These are phyloP conservation scores for Saccharomycopsis javanensis DNA, from an alignment of 805 yeast species.

Conservation along the genomic window DNA sequence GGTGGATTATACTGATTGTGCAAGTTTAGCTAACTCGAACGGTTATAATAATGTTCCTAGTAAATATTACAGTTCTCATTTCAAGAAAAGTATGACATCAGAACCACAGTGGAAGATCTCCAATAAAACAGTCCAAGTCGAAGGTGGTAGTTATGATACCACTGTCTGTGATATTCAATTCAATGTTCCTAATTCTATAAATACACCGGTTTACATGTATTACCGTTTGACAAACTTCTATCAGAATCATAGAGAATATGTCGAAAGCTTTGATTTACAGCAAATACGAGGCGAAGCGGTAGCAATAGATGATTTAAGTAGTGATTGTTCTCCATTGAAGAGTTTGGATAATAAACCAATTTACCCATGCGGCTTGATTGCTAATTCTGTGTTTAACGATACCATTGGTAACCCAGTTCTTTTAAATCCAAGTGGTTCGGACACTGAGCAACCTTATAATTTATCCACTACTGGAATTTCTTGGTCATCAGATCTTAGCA, in stretches of 20 bases:
- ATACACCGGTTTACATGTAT: slow-evolving; percentile 65
- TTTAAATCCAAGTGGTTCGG: slow-evolving; percentile 25
- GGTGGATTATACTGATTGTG: slow-evolving; percentile 71
- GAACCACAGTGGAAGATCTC: slow-evolving; percentile 50
- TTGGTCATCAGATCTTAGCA: slow-evolving; percentile 58
- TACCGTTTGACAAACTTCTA: slow-evolving; percentile 84
- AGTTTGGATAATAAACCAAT: slow-evolving; percentile 20
- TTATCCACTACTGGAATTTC: slow-evolving; percentile 51
- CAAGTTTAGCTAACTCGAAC: slow-evolving; percentile 34
- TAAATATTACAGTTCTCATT: slow-evolving; percentile 50
- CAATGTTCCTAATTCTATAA: slow-evolving; percentile 57
- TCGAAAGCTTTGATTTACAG: slow-evolving; percentile 68
- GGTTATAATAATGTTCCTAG: slow-evolving; percentile 44
- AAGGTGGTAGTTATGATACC: slow-evolving; percentile 23
- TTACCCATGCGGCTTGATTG: slow-evolving; percentile 81
- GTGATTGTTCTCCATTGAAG: slow-evolving; percentile 30
- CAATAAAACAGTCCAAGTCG: slow-evolving; percentile 29
- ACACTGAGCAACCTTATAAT: slow-evolving; percentile 28
- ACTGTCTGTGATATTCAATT: slow-evolving; percentile 61
- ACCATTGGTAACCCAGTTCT: slow-evolving; percentile 43
- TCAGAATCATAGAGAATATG: slow-evolving; percentile 94
- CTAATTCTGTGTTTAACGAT: slow-evolving; percentile 72
- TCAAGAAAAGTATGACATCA: slow-evolving; percentile 30
- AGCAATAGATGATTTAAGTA: slow-evolving; percentile 36
- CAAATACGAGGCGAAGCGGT: slow-evolving; percentile 78